Base-by-base conservation (phyloP, 1,284 basidiomycete genomes). In the Grifola frondosa region DNA sequence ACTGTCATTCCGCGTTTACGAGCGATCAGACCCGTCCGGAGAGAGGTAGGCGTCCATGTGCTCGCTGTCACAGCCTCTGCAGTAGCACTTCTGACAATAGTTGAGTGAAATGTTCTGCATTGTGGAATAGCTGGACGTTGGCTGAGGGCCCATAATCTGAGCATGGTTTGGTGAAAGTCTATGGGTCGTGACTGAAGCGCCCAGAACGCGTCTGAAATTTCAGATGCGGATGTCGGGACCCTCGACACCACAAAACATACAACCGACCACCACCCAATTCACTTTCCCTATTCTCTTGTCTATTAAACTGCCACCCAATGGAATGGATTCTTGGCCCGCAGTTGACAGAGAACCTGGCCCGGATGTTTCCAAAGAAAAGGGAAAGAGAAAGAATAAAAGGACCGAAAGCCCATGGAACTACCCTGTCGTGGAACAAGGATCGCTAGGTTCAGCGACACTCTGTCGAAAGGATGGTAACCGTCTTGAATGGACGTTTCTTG, bases 1-100 rank as follows among this genome's bases (percentile, higher is more conserved):
- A 83, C 81, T 6, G 91, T 90, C 96, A 99, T 99, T 33, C 97
- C 97, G 37, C 91, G 82, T 73, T 99, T 99, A 46, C 87, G 79
- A 17, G 93, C 95, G 62, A 99, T 88, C 48, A 98, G 75, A n/a
- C 97, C 97, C 1, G 93, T 95, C 48, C 97, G 80, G 53, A 89
- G 78, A 5, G 93, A 94, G 42, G 78, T 75, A 24, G 96, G 89
- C 16, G 85, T 84, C 95, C 95, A 98, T 75, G 82, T 84, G 25
- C 65, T 49, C 22, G 53, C 41, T 19, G 59, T 41, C 11, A 60
- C 52, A 13, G 55, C 54, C 30, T 65, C 57, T 9, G 68, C 53
- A 7, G 61, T 57, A 10, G 70, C 72, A 37, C 63, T 61, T 30
- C 45, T 57, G 8, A 53, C 41, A 6, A 57, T 54, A n/a, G 75